phyloP scores from a whole-genome alignment of 2,329 filamentous ascomycete species.

The Sporothrix luriei region DNA sequence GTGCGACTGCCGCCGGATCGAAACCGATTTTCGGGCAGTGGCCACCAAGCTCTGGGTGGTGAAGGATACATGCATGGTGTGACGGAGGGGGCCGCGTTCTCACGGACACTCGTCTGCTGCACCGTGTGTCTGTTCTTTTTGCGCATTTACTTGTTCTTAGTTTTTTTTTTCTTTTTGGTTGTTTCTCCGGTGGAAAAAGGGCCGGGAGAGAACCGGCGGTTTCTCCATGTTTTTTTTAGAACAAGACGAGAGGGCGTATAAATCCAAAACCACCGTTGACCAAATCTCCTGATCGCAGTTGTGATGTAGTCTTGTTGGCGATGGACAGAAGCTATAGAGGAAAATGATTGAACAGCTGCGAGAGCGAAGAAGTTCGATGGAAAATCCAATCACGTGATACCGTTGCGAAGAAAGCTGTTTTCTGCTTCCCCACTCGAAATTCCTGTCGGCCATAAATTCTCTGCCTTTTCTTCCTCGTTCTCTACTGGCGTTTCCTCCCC shows the following conservation, averaged over 20 bases:
- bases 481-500: background rate
- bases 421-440: conserved; percentile 8
- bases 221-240: conserved; percentile 16
- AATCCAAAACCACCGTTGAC: conserved; percentile 27
- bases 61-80: background rate
- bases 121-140: background rate
- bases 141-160: conserved; percentile 24
- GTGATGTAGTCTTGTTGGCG: background rate
- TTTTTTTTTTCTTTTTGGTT: conserved; percentile 27
- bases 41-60: conserved; percentile 15
- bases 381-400: conserved; percentile 8
- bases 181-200: conserved; percentile 25
- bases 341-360: too few species aligned
- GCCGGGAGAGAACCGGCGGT: background rate
- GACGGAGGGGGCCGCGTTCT: background rate
- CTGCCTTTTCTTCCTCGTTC: conserved; percentile 14
- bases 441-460: conserved; percentile 24
- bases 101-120: background rate
- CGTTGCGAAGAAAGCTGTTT: background rate
- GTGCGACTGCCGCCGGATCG: conserved; percentile 14
- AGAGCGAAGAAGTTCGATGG: background rate
- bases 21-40: conserved; percentile 16
- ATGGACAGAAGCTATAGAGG: too few species aligned
- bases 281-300: background rate
- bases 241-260: conserved; percentile 24